phyloP scores from a whole-genome alignment of 2,329 filamentous ascomycete species.

The Colletotrichum lindemuthianum region DNA sequence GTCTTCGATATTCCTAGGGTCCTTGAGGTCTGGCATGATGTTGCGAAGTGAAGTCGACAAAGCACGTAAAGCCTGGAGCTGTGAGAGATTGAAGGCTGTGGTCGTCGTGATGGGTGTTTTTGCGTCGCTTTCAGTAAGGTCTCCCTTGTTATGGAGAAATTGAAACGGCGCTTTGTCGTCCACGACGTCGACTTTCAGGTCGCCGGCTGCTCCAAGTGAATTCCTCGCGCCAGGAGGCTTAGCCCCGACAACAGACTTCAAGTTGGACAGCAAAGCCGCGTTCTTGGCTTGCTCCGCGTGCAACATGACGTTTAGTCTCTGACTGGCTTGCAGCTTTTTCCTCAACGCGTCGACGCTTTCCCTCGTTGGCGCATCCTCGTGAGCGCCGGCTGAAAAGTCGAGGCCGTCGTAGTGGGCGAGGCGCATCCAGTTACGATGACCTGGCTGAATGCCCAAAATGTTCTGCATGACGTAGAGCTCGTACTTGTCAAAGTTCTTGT shows the following conservation, averaged over 20 bases:
- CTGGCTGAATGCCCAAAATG: conserved; percentile 74
- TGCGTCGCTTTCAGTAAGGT: conserved; percentile 61
- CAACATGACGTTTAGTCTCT: conserved; percentile 76
- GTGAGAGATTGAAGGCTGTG: conserved; percentile 81
- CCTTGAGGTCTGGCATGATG: conserved; percentile 71
- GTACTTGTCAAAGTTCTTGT: conserved; percentile 86
- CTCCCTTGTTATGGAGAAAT: conserved; percentile 67
- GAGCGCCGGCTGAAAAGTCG: conserved; percentile 51
- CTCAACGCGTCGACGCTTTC: conserved; percentile 79
- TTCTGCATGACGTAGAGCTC: conserved; percentile 93
- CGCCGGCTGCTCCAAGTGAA: conserved; percentile 21
- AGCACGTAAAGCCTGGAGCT: conserved; percentile 81
- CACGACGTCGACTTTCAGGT: conserved; percentile 40
- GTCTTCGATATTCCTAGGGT: conserved; percentile 37
- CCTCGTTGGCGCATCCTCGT: conserved; percentile 54
- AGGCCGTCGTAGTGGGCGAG: conserved; percentile 85
- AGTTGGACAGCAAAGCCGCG: conserved; percentile 71
- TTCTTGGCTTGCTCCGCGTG: conserved; percentile 78
- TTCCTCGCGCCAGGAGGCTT: conserved; percentile 39
- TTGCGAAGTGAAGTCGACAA: conserved; percentile 69
- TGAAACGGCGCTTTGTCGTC: conserved; percentile 53
- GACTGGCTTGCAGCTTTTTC: conserved; percentile 80
- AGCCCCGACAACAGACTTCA: conserved; percentile 60
- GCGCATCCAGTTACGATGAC: conserved; percentile 81
- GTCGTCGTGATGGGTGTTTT: conserved; percentile 73